phyloP scores from a whole-genome alignment of 352 stramenopile species.

The Globisporangium echinulatum region DNA sequence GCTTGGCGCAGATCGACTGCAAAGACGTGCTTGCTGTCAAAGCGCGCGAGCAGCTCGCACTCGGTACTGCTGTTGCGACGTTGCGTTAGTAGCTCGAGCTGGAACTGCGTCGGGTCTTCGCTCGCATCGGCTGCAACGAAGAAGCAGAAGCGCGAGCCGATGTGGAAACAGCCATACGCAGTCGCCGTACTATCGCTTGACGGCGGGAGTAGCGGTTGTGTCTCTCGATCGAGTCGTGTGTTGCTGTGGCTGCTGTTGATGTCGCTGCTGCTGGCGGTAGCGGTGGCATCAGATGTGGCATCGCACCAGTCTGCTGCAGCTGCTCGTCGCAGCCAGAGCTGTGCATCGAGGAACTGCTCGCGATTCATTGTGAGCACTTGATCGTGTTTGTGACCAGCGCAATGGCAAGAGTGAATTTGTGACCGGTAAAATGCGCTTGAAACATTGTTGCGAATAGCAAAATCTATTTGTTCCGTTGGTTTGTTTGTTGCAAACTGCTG shows the following conservation, averaged over 20 bases:
- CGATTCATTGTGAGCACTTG: slow-evolving; percentile 15
- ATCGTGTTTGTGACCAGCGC: too few relatives aligned
- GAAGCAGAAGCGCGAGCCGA: slow-evolving; percentile 24
- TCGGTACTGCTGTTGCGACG: not conserved
- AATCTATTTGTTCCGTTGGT: too few relatives aligned
- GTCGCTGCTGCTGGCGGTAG: not conserved
- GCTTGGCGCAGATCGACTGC: slow-evolving; percentile 16
- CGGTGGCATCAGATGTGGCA: not conserved
- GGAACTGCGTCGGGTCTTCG: slow-evolving; percentile 29
- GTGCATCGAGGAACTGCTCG: slow-evolving; percentile 21
- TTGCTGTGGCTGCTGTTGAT: too few relatives aligned
- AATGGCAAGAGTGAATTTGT: too few relatives aligned
- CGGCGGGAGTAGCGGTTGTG: slow-evolving; percentile 1
- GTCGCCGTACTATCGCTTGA: not conserved
- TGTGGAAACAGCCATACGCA: slow-evolving; percentile 31
- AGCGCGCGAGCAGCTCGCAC: slow-evolving; percentile 17
- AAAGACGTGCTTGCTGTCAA: slow-evolving; percentile 20
- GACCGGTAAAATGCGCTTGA: too few relatives aligned
- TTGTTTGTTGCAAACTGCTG: too few relatives aligned
- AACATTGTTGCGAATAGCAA: too few relatives aligned
- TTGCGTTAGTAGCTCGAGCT: slow-evolving; percentile 18
- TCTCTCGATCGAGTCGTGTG: not conserved
- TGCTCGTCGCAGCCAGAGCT: slow-evolving; percentile 21
- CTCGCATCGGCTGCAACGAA: slow-evolving; percentile 13
- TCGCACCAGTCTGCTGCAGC: not conserved